Evolutionary conservation across 176 grass and related monocot genomes (phyloP).

Genomic region (Bromus sterilis): DNA sequence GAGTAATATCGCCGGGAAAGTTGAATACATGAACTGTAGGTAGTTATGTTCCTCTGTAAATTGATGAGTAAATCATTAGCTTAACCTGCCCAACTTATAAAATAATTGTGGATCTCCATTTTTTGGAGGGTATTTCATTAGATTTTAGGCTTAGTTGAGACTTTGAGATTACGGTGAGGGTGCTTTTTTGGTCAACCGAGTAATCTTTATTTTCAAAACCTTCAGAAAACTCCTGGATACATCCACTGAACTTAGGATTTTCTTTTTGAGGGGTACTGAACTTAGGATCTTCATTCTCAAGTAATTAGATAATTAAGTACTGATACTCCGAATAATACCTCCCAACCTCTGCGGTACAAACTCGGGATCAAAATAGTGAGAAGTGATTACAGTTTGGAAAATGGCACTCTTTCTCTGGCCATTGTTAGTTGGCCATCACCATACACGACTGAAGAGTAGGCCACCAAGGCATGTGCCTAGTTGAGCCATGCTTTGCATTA

Average conservation of each 20-base stretch:
- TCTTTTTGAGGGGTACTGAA: too few relatives aligned
- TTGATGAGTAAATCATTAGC: neutral
- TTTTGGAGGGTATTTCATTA: neutral
- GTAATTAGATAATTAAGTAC: neutral
- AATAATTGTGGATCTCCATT: neutral
- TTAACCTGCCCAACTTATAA: neutral
- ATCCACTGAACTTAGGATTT: too few relatives aligned
- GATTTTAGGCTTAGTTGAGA: neutral
- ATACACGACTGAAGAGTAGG: neutral
- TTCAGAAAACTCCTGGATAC: neutral
- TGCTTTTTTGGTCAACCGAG: neutral
- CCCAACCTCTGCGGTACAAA: neutral
- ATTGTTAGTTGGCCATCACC: neutral
- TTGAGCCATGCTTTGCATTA: conserved; percentile 15
- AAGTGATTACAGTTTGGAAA: neutral
- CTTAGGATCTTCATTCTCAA: neutral
- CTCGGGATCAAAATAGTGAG: neutral
- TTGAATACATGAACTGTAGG: neutral
- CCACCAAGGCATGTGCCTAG: conserved; percentile 12
- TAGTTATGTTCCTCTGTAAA: neutral
- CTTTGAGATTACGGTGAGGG: neutral
- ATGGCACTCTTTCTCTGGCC: too few relatives aligned
- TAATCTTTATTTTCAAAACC: neutral
- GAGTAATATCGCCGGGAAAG: neutral
- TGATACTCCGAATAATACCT: neutral